A percentile compares a stretch with the other conserved stretches of the same genome.
phyloP scores from a whole-genome alignment of 2,329 filamentous ascomycete genomes.

The Sclerotinia trifoliorum region DNA sequence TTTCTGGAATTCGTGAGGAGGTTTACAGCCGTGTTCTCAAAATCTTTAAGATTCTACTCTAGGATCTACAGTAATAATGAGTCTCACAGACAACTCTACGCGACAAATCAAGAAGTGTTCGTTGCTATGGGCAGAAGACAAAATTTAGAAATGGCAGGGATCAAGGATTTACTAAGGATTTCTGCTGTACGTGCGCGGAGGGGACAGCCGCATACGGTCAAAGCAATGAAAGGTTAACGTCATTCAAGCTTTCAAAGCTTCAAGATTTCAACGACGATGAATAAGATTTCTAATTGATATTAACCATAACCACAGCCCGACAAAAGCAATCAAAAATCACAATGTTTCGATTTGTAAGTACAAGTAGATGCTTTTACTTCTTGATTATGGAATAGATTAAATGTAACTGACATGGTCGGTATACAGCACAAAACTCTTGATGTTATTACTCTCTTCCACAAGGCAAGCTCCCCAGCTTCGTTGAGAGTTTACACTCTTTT shows the following conservation, averaged over 20 bases:
- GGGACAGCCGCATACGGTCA: not conserved
- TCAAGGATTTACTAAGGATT: slow-evolving; percentile 9
- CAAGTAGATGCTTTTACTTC: not conserved
- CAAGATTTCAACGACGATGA: not conserved
- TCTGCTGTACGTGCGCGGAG: not conserved
- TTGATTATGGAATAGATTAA: not conserved
- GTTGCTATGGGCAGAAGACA: slow-evolving; percentile 3
- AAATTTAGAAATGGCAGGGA: slow-evolving; percentile 19
- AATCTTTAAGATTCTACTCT: slow-evolving; percentile 13
- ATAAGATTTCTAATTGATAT: not conserved
- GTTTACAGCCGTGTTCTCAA: not conserved
- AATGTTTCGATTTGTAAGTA: slow-evolving; percentile 42
- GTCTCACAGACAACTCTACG: slow-evolving; percentile 12
- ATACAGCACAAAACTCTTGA: slow-evolving; percentile 74
- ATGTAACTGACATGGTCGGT: slow-evolving; percentile 15
- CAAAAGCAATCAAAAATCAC: slow-evolving; percentile 24
- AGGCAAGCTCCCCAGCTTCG: slow-evolving; percentile 70
- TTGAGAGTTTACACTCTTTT: slow-evolving; percentile 71
- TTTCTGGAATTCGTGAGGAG: slow-evolving; percentile 13
- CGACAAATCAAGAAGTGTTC: slow-evolving; percentile 19
- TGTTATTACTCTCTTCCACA: slow-evolving; percentile 95
- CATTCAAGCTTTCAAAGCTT: slow-evolving; percentile 1
- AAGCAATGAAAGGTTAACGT: slow-evolving; percentile 9
- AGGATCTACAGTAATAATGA: too few species aligned
- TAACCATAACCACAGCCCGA: slow-evolving; percentile 18